A percentile compares a stretch with the other conserved stretches of the same genome.
These are phyloP conservation scores for Bremia lactucae DNA, from an alignment of 352 stramenopile species.

Conservation along the genomic window DNA sequence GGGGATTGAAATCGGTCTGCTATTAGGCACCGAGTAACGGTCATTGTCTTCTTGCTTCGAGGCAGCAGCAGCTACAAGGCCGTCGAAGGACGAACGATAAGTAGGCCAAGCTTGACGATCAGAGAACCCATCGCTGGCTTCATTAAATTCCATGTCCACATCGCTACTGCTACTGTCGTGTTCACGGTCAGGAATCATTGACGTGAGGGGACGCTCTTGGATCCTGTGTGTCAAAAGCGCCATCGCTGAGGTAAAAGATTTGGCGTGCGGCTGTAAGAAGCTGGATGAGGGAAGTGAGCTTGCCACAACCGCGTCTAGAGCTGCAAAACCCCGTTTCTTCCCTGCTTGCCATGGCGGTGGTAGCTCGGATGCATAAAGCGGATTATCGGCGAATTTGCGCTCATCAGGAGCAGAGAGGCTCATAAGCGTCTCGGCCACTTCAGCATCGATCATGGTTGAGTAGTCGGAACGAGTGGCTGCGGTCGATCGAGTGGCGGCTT, in stretches of 20 bases:
- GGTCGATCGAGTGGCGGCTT: slow-evolving; percentile 2
- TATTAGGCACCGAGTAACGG: slow-evolving; percentile 28
- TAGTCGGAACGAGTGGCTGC: slow-evolving; percentile 4
- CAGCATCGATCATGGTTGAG: slow-evolving; percentile 46
- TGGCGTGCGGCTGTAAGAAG: slow-evolving; percentile 27
- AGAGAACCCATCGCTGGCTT: slow-evolving; percentile 36
- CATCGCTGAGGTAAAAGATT: slow-evolving; percentile 19
- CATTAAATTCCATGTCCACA: slow-evolving; percentile 41
- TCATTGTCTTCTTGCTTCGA: slow-evolving; percentile 40
- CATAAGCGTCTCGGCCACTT: slow-evolving; percentile 73
- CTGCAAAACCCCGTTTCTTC: slow-evolving; percentile 46
- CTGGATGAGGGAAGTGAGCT: slow-evolving; percentile 43
- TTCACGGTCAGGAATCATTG: slow-evolving; percentile 44
- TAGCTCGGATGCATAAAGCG: slow-evolving; percentile 43
- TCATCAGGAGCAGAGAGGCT: slow-evolving; percentile 69
- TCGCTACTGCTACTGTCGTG: slow-evolving; percentile 37
- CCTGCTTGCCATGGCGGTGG: slow-evolving; percentile 36
- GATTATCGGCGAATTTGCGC: slow-evolving; percentile 42
- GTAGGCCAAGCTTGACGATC: slow-evolving; percentile 26
- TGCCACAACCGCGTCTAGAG: slow-evolving; percentile 23
- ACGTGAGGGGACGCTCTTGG: slow-evolving; percentile 53
- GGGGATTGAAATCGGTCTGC: slow-evolving; percentile 55
- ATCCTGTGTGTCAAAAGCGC: slow-evolving; percentile 45
- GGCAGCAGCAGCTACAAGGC: slow-evolving; percentile 47
- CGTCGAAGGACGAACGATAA: slow-evolving; percentile 56